Percentiles rank a stretch among this genome's conserved stretches.
These are phyloP conservation scores for Aureoboletus auriporus DNA, from an alignment of 768 basidiomycete species.

Conservation along the genomic window DNA sequence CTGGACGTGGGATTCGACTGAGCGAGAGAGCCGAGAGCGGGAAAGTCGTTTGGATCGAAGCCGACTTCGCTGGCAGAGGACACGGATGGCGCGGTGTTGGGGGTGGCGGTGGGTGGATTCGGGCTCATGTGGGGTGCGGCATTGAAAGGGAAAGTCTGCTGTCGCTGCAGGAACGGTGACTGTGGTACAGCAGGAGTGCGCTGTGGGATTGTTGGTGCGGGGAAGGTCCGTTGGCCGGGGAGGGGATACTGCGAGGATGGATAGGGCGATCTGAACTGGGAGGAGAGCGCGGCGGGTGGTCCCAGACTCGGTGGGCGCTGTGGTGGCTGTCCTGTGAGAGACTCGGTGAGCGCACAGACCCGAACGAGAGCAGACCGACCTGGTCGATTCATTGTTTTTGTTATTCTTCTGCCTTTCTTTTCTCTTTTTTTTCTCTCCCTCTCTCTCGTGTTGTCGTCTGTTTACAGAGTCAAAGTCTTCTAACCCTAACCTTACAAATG, in stretches of 20 bases:
- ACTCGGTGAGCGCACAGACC: conserved; percentile 6
- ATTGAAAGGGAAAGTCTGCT: conserved; percentile 58
- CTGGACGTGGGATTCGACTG: conserved; percentile 37
- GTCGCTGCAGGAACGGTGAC: conserved; percentile 62
- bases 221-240: conserved; percentile 24
- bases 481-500: conserved; percentile 25
- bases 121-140: conserved; percentile 57
- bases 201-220: conserved; percentile 46
- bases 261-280: conserved; percentile 56
- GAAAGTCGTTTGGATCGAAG: conserved; percentile 84
- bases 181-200: conserved; percentile 55
- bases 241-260: conserved; percentile 35
- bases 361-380: conserved; percentile 33
- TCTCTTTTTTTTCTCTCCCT: conserved; percentile 12
- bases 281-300: conserved; percentile 57
- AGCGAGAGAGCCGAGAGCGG: conserved; percentile 71
- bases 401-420: conserved; percentile 4
- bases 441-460: conserved; percentile 23
- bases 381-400: conserved; percentile 54
- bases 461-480: conserved; percentile 17
- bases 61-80: conserved; percentile 72
- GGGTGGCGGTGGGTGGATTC: conserved; percentile 34
- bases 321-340: conserved; percentile 66
- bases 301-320: conserved; percentile 75
- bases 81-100: conserved; percentile 51